Conservation (phyloP, 1,284 basidiomycete species). For the Papiliotrema fonsecae region DNA sequence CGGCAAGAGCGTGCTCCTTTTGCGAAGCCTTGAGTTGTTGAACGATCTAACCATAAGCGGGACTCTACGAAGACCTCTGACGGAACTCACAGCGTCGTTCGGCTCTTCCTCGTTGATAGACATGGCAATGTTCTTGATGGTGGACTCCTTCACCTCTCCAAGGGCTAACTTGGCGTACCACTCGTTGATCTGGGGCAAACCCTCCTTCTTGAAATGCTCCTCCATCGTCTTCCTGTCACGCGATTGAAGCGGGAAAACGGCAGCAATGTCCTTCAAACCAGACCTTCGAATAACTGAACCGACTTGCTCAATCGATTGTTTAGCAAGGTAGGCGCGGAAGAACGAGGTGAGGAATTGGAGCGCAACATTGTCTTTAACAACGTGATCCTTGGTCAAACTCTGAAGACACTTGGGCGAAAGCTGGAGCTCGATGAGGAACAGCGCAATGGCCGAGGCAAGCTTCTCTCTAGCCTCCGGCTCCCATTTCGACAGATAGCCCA, state of each 20-base stretch:
- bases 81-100: slow-evolving; percentile 56
- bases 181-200: slow-evolving; percentile 71
- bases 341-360: slow-evolving; percentile 71
- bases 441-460: slow-evolving; percentile 71
- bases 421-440: slow-evolving; percentile 76
- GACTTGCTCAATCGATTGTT: slow-evolving; percentile 82
- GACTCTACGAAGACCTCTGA: background rate
- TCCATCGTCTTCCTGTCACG: slow-evolving; percentile 69
- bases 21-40: slow-evolving; percentile 62
- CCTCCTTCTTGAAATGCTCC: slow-evolving; percentile 76
- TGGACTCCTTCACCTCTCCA: slow-evolving; percentile 60
- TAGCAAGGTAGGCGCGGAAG: slow-evolving; percentile 71
- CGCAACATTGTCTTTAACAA: slow-evolving; percentile 85
- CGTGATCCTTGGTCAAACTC: slow-evolving; percentile 84
- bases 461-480: slow-evolving; percentile 68
- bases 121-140: slow-evolving; percentile 60
- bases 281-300: slow-evolving; percentile 70
- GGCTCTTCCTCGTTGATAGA: slow-evolving; percentile 56
- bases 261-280: slow-evolving; percentile 76
- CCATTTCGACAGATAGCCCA: slow-evolving; percentile 87
- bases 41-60: slow-evolving; percentile 58
- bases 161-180: slow-evolving; percentile 88
- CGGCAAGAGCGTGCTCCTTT: slow-evolving; percentile 57
- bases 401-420: slow-evolving; percentile 69
- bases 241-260: slow-evolving; percentile 80